These are phyloP conservation scores for Dioszegia hungarica DNA, from an alignment of 768 basidiomycete genomes.

Conservation along the genomic window DNA sequence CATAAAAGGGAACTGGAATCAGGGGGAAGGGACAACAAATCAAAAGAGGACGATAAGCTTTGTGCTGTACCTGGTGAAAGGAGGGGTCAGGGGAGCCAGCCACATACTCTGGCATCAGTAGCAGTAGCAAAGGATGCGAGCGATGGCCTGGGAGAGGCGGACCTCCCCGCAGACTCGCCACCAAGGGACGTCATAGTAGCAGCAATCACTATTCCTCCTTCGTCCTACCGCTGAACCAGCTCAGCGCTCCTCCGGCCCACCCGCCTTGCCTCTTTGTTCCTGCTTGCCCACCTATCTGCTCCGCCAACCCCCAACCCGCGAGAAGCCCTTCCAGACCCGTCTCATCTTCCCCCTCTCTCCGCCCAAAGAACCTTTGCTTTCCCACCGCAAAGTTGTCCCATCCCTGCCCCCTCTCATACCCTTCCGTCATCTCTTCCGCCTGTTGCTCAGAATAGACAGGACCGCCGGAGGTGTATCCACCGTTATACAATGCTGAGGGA, in stretches of 20 bases:
- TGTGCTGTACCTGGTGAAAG: no score
- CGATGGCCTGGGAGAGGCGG: no score
- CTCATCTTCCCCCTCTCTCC: constrained; percentile 17
- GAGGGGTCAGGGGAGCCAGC: no score
- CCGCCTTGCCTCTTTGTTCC: neutral
- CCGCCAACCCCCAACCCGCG: constrained; percentile 33
- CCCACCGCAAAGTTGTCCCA: constrained; percentile 37
- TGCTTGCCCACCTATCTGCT: neutral
- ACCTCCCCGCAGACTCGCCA: no score
- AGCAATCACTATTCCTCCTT: neutral
- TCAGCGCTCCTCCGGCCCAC: neutral
- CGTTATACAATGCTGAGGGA: constrained; percentile 3
- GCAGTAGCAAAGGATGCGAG: no score
- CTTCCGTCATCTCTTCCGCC: neutral
- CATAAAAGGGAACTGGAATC: no score
- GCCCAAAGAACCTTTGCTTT: constrained; percentile 36
- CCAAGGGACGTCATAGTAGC: no score
- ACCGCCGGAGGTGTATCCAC: constrained; percentile 6
- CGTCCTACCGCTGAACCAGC: neutral
- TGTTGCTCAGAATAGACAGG: neutral
- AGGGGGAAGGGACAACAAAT: no score
- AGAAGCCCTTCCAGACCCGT: constrained; percentile 38
- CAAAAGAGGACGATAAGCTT: no score
- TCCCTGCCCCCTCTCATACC: neutral
- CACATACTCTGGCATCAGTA: no score